Base-by-base conservation (phyloP, 2,329 filamentous ascomycete species). In the Calonectria fujianensis region DNA sequence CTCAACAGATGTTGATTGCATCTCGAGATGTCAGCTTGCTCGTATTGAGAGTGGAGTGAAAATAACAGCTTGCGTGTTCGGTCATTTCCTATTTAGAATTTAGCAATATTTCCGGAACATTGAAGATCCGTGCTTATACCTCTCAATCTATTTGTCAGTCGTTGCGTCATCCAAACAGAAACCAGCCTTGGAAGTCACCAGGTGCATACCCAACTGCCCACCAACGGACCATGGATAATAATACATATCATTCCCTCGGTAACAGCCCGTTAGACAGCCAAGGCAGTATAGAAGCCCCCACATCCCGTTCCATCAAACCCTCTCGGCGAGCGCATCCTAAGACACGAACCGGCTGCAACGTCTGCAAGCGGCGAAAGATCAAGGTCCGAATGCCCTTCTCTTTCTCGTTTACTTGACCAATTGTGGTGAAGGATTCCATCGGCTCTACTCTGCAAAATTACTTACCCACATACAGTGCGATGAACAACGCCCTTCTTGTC, bases 351-450 rank as follows among this genome's bases (percentile, higher is more conserved):
- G 57, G 57, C 5, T 63, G 57, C 24, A 63, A 41, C 24, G 57
- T 63, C 35, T 63, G 57, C 37, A 63, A 63, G 31, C 39, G 57
- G 37, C 57, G 57, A 31, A 63, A 63, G 27, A 27, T 63, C 13
- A 63, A 63, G 57, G 57, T 63, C 37, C 16, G 35, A 8, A 6
- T 3, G 27, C 27, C 57, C 37, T 24, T 18, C 6, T 6, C 14
- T 27, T 3, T 14, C n/a, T 29, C 10, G 14, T 31, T 29, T 27
- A n/a, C 32, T 11, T 59, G 8, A 18, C 9, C 45, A 48, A 48
- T 35, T 0, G 20, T 54, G 9, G 2, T 18, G n/a, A 18, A 27
- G 13, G 8, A 11, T 20, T 29, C 8, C n/a, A 2, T 16, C 52
- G 11, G 31, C 31, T 57, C 31, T 32, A 6, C 7, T 35, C 16